Evolutionary conservation across 768 basidiomycete species (phyloP).

Genomic region (Tricholoma flavovirens): DNA sequence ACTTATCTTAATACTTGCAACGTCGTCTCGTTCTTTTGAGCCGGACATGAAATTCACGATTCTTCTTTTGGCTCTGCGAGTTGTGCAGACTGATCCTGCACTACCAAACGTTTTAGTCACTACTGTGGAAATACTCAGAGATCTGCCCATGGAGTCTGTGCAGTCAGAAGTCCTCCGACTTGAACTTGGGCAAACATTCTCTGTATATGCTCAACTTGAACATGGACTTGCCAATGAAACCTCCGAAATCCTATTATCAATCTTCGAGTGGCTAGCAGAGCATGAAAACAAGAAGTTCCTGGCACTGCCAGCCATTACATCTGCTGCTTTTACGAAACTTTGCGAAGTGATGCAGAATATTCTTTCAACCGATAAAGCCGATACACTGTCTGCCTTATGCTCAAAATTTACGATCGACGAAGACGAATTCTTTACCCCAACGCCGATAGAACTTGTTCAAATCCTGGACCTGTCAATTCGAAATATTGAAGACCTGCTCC

Average conservation of each 20-base stretch:
- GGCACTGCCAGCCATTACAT: constrained; percentile 45
- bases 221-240: constrained; percentile 28
- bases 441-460: constrained; percentile 32
- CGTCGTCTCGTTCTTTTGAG: constrained; percentile 21
- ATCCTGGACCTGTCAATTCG: constrained; percentile 39
- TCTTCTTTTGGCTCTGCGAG: constrained; percentile 26
- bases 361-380: constrained; percentile 21
- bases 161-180: constrained; percentile 23
- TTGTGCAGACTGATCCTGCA: constrained; percentile 24
- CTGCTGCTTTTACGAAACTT: constrained; percentile 40
- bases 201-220: constrained; percentile 22
- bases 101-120: constrained; percentile 9
- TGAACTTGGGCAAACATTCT: constrained; percentile 31
- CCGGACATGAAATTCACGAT: constrained; percentile 27
- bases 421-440: constrained; percentile 28
- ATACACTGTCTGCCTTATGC: constrained; percentile 18
- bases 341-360: constrained; percentile 30
- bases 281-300: constrained; percentile 38
- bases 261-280: constrained; percentile 53
- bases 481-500: constrained; percentile 44
- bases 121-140: not conserved
- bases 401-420: constrained; percentile 34
- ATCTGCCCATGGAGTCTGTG: constrained; percentile 15
- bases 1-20: constrained; percentile 27
- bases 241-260: constrained; percentile 33